A percentile compares a stretch with the other conserved stretches of the same genome.
These are phyloP conservation scores for Casuarina glauca DNA, from an alignment of 306 rosid species.

Conservation along the genomic window DNA sequence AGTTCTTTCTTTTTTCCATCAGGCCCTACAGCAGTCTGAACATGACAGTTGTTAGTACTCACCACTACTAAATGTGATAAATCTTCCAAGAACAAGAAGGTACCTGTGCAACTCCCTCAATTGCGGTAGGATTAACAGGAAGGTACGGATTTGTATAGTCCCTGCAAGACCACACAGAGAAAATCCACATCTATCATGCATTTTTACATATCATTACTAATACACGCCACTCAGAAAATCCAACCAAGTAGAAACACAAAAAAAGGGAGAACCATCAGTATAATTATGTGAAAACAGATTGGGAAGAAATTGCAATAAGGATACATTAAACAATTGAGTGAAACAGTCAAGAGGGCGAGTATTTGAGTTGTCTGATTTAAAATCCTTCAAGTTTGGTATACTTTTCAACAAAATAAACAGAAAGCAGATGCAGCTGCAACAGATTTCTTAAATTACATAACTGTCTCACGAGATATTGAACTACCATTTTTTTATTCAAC, in stretches of 20 bases:
- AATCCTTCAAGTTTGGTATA: not conserved
- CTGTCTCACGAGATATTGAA: not conserved
- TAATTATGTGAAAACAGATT: not conserved
- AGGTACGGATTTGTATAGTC: constrained; percentile 94
- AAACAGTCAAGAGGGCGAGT: not conserved
- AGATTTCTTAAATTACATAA: too few relatives aligned
- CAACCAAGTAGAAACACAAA: not conserved
- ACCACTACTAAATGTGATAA: constrained; percentile 11
- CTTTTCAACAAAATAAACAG: constrained; percentile 7
- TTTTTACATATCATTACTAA: not conserved
- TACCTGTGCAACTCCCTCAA: constrained; percentile 82
- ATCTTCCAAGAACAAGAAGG: constrained; percentile 14
- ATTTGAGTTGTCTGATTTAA: not conserved
- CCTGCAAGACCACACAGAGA: constrained; percentile 47
- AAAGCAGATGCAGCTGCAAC: not conserved
- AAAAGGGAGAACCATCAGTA: not conserved
- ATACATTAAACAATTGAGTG: not conserved
- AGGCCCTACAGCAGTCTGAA: constrained; percentile 76
- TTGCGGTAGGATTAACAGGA: constrained; percentile 92
- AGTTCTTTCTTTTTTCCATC: constrained; percentile 86
- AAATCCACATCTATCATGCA: constrained; percentile 7
- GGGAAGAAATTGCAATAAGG: not conserved
- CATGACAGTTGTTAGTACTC: constrained; percentile 35
- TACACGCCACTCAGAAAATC: not conserved
- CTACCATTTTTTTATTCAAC: constrained; percentile 5